phyloP scores from a whole-genome alignment of 257 asterid genomes.

The Rhazya stricta region DNA sequence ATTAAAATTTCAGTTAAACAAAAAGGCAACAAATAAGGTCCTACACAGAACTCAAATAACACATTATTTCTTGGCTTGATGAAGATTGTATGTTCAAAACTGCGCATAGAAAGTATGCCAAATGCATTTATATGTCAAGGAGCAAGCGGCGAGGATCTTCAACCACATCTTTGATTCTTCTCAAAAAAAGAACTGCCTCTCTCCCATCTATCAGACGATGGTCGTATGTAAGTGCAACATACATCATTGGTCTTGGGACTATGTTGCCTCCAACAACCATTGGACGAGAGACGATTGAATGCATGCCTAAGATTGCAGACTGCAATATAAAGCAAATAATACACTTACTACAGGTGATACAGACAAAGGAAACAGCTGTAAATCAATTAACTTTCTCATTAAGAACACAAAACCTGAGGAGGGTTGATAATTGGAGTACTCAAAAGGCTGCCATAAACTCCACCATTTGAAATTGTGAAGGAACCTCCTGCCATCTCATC shows the following conservation, averaged over 20 bases:
- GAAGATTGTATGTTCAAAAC: background rate
- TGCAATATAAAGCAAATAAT: constrained; percentile 26
- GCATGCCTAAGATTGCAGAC: constrained; percentile 99
- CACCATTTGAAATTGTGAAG: constrained; percentile 95
- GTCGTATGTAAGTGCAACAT: constrained; percentile 91
- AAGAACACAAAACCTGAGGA: constrained; percentile 68
- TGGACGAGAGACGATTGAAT: constrained; percentile 89
- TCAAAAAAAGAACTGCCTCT: constrained; percentile 90
- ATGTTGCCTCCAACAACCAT: constrained; percentile 90
- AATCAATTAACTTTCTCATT: constrained; percentile 1
- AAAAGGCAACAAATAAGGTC: background rate
- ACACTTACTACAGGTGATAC: background rate
- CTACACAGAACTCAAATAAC: background rate
- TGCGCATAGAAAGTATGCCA: background rate
- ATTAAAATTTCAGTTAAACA: constrained; percentile 4
- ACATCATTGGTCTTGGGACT: constrained; percentile 97
- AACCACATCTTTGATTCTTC: constrained; percentile 91
- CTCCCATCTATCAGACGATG: constrained; percentile 96
- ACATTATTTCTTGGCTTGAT: background rate
- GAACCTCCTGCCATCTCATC: constrained; percentile 99
- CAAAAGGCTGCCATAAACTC: constrained; percentile 94
- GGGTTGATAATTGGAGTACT: constrained; percentile 99
- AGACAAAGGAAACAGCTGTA: background rate
- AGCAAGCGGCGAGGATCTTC: constrained; percentile 95
- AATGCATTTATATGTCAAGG: constrained; percentile 55